Percentiles rank a stretch among this genome's conserved stretches.
Evolutionary conservation across 225 moss, liverwort and hornwort genomes (phyloP).

Genomic region (Sphagnum tenellum): DNA sequence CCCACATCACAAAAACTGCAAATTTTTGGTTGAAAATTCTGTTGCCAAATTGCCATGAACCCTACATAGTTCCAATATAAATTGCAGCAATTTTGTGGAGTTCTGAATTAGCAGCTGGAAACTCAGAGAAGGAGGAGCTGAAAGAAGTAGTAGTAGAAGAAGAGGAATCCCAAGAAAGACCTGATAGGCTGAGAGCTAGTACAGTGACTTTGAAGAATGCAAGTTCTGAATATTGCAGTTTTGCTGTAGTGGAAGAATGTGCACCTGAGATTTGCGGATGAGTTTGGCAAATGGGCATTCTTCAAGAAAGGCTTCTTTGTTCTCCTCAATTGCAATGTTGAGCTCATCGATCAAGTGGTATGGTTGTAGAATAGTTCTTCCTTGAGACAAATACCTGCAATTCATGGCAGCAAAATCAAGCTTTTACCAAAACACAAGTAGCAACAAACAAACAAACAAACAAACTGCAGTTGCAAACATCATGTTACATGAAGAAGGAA

Average conservation of each 20-base stretch:
- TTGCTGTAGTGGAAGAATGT: background rate
- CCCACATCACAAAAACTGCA: background rate
- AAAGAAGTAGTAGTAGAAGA: background rate
- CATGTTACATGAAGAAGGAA: too few relatives aligned
- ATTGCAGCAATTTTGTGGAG: too few relatives aligned
- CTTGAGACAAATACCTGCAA: conserved; percentile 45
- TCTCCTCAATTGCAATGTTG: conserved; percentile 14
- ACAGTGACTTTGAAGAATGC: too few relatives aligned
- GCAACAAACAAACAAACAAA: background rate
- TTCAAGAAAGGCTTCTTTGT: conserved; percentile 26
- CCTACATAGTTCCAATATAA: too few relatives aligned
- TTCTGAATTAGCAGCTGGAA: background rate
- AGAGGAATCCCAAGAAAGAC: background rate
- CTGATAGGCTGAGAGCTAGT: too few relatives aligned
- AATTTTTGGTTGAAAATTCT: background rate
- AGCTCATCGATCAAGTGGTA: conserved; percentile 66
- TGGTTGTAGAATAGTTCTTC: conserved; percentile 64
- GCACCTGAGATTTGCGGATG: conserved; percentile 58
- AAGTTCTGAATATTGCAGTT: background rate
- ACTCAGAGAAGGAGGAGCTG: background rate
- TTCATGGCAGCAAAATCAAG: background rate
- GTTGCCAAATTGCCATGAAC: too few relatives aligned
- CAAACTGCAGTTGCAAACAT: too few relatives aligned
- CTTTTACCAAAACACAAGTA: background rate
- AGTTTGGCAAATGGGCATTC: conserved; percentile 59